phyloP scores from a whole-genome alignment of 768 basidiomycete genomes.

The Coprinopsis strossmayeri region DNA sequence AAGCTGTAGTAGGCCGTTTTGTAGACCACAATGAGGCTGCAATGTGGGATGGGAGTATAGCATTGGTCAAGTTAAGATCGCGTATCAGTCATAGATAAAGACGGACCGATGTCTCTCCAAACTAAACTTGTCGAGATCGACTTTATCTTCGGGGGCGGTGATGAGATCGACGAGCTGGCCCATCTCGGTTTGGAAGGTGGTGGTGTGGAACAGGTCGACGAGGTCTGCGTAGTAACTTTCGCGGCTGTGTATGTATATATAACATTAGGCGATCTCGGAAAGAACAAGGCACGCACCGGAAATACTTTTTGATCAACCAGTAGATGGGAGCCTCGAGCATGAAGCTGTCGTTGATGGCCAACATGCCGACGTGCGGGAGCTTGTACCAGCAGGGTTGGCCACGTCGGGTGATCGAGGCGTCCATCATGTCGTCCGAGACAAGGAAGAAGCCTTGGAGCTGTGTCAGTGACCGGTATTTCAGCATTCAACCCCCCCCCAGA shows the following conservation, averaged over 20 bases:
- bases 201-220: constrained; percentile 88
- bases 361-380: constrained; percentile 54
- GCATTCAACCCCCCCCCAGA: background rate
- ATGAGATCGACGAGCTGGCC: constrained; percentile 95
- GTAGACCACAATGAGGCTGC: constrained; percentile 85
- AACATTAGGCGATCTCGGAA: background rate
- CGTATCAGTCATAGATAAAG: background rate
- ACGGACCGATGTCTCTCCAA: constrained; percentile 57
- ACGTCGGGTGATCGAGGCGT: constrained; percentile 85
- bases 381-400: constrained; percentile 96
- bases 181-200: constrained; percentile 88
- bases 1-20: constrained; percentile 98
- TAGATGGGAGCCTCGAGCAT: constrained; percentile 96
- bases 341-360: constrained; percentile 95
- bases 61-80: background rate
- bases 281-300: constrained; percentile 6
- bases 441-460: constrained; percentile 98
- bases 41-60: no score
- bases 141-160: constrained; percentile 86
- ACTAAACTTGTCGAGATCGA: constrained; percentile 86
- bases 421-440: constrained; percentile 98
- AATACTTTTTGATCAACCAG: constrained; percentile 64
- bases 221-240: constrained; percentile 85
- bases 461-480: background rate
- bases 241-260: constrained; percentile 55